Evolutionary conservation across 192 early-diverging fungal species (phyloP).

Genomic region (Phlyctochytrium bullatum): DNA sequence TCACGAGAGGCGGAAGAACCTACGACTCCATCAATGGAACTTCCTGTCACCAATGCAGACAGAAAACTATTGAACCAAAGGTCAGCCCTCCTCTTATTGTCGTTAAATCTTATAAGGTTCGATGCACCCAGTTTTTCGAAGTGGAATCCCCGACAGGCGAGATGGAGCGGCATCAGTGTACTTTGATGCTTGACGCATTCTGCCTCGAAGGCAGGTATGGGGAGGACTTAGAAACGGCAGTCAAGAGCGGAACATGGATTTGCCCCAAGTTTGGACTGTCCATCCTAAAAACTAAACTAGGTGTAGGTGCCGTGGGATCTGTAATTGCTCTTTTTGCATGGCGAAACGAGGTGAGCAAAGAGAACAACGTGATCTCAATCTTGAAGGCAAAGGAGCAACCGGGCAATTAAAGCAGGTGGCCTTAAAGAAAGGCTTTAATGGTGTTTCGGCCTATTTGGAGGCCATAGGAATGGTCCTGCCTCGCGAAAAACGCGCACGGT

Average conservation of each 20-base stretch:
- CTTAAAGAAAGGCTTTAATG: constrained; percentile 21
- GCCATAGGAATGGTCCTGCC: constrained; percentile 6
- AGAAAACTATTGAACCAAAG: constrained; percentile 25
- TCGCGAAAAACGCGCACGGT: no score
- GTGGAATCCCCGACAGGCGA: background rate
- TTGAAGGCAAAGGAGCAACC: constrained; percentile 18
- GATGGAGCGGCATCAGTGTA: constrained; percentile 14
- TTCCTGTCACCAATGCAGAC: constrained; percentile 25
- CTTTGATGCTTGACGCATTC: constrained; percentile 17
- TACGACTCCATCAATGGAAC: constrained; percentile 28
- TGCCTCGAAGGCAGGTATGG: constrained; percentile 24
- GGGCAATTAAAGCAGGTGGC: constrained; percentile 22
- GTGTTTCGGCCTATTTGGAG: constrained; percentile 19
- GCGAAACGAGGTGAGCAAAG: constrained; percentile 14
- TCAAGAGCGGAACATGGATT: constrained; percentile 15
- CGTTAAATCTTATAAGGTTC: constrained; percentile 10
- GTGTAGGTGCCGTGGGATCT: constrained; percentile 22
- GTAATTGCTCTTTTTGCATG: constrained; percentile 32
- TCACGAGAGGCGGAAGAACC: constrained; percentile 9
- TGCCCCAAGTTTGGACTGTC: constrained; percentile 19
- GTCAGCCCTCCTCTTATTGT: constrained; percentile 4
- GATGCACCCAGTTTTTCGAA: constrained; percentile 17
- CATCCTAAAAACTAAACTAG: background rate
- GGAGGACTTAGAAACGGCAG: constrained; percentile 6
- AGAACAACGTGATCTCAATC: background rate